phyloP scores from a whole-genome alignment of 257 asterid species.

The Echites panduratus region DNA sequence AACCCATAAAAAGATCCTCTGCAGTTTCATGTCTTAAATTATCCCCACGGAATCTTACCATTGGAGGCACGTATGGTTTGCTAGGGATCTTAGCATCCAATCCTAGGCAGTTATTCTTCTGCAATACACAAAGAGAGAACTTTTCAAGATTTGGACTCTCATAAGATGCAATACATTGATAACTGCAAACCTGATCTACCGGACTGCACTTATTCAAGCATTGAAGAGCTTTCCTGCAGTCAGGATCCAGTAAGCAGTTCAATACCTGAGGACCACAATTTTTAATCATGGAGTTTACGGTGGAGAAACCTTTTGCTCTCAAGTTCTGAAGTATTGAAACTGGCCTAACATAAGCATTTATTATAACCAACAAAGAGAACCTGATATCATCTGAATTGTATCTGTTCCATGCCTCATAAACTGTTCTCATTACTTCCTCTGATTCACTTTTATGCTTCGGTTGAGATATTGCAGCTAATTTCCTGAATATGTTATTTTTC shows the following conservation, averaged over 20 bases:
- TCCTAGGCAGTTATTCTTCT: constrained; percentile 78
- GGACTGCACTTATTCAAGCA: constrained; percentile 92
- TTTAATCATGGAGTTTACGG: constrained; percentile 69
- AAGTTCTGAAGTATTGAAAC: constrained; percentile 65
- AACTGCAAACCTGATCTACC: constrained; percentile 89
- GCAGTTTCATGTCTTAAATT: constrained; percentile 56
- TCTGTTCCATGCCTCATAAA: constrained; percentile 77
- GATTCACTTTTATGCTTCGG: constrained; percentile 44
- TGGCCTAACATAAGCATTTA: constrained; percentile 74
- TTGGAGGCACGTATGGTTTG: constrained; percentile 56
- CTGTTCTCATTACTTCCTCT: constrained; percentile 41
- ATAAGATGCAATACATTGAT: constrained; percentile 73
- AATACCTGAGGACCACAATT: constrained; percentile 84
- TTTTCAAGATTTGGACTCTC: constrained; percentile 74
- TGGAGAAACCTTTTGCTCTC: constrained; percentile 80
- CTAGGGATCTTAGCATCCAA: constrained; percentile 80
- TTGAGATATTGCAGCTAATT: constrained; percentile 39
- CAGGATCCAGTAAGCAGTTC: constrained; percentile 72
- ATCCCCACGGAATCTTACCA: constrained; percentile 56
- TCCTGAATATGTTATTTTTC: constrained; percentile 36
- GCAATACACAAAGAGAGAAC: constrained; percentile 76
- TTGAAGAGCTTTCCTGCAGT: constrained; percentile 80
- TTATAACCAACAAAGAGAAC: constrained; percentile 70
- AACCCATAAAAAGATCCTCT: constrained; percentile 88
- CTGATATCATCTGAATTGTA: constrained; percentile 77